These are phyloP conservation scores for Kluyveromyces marxianus DNA, from an alignment of 1,139 yeast species.

Conservation along the genomic window DNA sequence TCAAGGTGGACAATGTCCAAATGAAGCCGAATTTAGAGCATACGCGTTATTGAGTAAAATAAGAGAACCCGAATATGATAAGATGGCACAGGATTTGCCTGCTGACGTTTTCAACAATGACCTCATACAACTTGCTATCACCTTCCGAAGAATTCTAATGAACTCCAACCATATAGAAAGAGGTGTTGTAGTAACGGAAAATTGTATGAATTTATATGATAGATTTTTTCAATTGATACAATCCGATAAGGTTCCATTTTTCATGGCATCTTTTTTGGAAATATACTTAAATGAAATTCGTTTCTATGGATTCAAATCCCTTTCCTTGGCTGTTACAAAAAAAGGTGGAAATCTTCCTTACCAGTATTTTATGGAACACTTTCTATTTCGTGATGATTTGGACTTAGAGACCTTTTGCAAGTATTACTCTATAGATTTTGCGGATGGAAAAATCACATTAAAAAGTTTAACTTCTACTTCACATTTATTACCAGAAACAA, in stretches of 20 bases:
- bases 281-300: constrained; percentile 75
- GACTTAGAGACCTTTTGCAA: constrained; percentile 51
- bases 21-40: constrained; percentile 91
- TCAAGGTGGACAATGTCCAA: constrained; percentile 61
- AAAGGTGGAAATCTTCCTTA: constrained; percentile 61
- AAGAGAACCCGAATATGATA: constrained; percentile 78
- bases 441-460: constrained; percentile 45
- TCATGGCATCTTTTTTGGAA: constrained; percentile 71
- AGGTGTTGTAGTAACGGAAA: constrained; percentile 49
- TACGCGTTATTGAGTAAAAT: constrained; percentile 75
- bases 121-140: constrained; percentile 64
- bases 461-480: constrained; percentile 44
- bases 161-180: constrained; percentile 58
- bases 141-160: constrained; percentile 56
- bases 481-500: constrained; percentile 39
- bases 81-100: constrained; percentile 69
- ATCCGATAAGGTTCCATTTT: constrained; percentile 51
- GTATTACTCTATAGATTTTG: constrained; percentile 54
- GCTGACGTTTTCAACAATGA: constrained; percentile 43
- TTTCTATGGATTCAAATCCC: constrained; percentile 62
- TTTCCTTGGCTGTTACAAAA: constrained; percentile 63
- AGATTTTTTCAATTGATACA: constrained; percentile 56
- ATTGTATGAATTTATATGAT: constrained; percentile 54
- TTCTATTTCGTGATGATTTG: constrained; percentile 59
- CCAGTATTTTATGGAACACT: constrained; percentile 38